phyloP scores from a whole-genome alignment of 805 yeast species.

The Metschnikowia hibisci region DNA sequence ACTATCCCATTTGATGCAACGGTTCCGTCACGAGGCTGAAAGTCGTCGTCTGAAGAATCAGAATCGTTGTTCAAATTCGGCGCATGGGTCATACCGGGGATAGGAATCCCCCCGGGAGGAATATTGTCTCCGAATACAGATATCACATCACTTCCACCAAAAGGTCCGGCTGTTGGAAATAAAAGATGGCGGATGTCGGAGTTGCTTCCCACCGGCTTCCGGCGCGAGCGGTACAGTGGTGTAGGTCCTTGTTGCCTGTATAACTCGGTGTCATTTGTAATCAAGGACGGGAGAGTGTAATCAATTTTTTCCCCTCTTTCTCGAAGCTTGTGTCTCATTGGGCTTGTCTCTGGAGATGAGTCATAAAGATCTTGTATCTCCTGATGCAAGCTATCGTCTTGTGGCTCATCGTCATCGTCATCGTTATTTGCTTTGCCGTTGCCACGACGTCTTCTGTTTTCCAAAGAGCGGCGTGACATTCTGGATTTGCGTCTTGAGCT shows the following conservation, averaged over 20 bases:
- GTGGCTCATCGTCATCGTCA: conserved; percentile 24
- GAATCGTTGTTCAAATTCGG: conserved; percentile 45
- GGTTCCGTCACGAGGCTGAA: conserved; percentile 16
- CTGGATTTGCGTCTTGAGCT: conserved; percentile 21
- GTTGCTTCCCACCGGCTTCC: conserved; percentile 31
- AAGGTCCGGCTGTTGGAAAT: conserved; percentile 94
- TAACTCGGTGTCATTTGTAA: conserved; percentile 37
- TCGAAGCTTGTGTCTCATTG: conserved; percentile 39
- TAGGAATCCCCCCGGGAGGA: conserved; percentile 47
- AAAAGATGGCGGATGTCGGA: conserved; percentile 59
- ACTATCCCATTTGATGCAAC: not conserved
- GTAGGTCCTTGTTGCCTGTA: conserved; percentile 12
- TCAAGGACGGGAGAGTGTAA: conserved; percentile 81
- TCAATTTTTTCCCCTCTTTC: conserved; percentile 59
- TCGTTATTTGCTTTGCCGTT: conserved; percentile 8
- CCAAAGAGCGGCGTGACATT: conserved; percentile 17
- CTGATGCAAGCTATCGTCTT: conserved; percentile 45
- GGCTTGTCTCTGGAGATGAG: conserved; percentile 51
- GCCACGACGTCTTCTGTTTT: conserved; percentile 12
- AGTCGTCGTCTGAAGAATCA: conserved; percentile 63
- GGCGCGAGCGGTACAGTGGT: conserved; percentile 27
- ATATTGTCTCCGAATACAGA: conserved; percentile 72
- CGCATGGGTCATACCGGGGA: conserved; percentile 30
- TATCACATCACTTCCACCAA: conserved; percentile 92
- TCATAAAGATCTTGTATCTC: conserved; percentile 66